Evolutionary conservation across 345 rosid species (phyloP).

Genomic region (Eucalyptus erythrocorys): DNA sequence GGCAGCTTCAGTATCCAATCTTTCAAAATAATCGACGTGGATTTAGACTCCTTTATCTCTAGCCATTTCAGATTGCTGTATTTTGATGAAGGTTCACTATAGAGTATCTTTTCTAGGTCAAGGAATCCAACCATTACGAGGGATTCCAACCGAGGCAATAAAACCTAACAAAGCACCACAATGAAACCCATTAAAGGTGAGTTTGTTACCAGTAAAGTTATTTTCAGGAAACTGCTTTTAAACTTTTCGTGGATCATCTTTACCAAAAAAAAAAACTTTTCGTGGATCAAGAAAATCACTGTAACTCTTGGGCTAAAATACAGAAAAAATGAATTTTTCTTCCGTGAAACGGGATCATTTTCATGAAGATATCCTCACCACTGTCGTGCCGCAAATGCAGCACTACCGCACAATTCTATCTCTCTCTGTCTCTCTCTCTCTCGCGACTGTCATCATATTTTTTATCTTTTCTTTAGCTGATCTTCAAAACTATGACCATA

Average conservation of each 20-base stretch:
- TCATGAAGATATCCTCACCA: not conserved
- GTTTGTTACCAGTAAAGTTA: too few relatives aligned
- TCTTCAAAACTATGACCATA: too few relatives aligned
- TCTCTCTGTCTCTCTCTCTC: too few relatives aligned
- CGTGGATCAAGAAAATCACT: too few relatives aligned
- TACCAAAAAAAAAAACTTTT: too few relatives aligned
- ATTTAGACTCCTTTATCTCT: fast-evolving
- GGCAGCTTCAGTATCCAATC: not conserved
- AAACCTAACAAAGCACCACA: not conserved
- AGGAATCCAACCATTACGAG: fast-evolving
- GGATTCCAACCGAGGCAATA: not conserved
- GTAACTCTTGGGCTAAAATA: too few relatives aligned
- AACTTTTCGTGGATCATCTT: too few relatives aligned
- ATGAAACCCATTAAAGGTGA: not conserved
- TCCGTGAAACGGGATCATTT: not conserved
- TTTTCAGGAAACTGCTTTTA: too few relatives aligned
- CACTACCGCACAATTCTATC: not conserved
- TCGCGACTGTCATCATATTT: too few relatives aligned
- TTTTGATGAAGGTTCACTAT: not conserved
- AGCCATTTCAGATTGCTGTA: fast-evolving
- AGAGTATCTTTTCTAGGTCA: not conserved
- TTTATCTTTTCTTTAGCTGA: too few relatives aligned
- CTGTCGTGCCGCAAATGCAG: not conserved
- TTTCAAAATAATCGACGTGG: too few relatives aligned
- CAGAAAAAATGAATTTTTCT: too few relatives aligned